Base-by-base conservation (phyloP, 305 asterid species). In the Fraxinus floribunda region DNA sequence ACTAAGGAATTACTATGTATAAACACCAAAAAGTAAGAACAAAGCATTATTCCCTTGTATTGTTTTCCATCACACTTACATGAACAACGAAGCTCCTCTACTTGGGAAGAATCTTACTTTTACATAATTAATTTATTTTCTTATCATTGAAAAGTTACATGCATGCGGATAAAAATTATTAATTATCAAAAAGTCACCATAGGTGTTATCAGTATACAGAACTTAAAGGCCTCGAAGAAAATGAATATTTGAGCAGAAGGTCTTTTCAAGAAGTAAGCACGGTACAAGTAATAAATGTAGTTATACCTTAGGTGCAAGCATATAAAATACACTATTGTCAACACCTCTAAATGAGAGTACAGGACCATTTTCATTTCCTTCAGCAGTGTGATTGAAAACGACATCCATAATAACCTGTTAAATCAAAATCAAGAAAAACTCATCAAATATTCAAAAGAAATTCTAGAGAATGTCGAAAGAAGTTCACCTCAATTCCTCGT, bases 321-420 rank as follows among this genome's bases (percentile, higher is more conserved):
- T 96, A 87, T 96, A 94, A 86, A 96, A 96, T 79, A 90, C 94
- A 86, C 97, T 89, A 83, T 92, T 93, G 88, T 96, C 98, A 84
- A 96, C 86, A 83, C 99, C 99, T 89, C 95, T 89, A 86, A 96
- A 96, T 80, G 98, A 92, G 81, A 96, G 78, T 30, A 84, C 72
- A 79, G 95, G 98, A 78, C 99, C 99, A 84, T 94, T 91, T 84
- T 93, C 97, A 89, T 96, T 96, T 88, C 98, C 99, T 88, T 96
- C 99, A 36, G 98, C 99, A 44, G 98, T 94, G 94, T 96, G 99
- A 82, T 96, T 96, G 86, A 93, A 94, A 84, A 96, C 99, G 78
- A 96, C 98, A 87, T 96, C 99, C 98, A 96, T 92, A 87, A 96
- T 88, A 81, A 96, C 98, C 99, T 96, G 92, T 79, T 72, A 52